Evolutionary conservation across 345 rosid genomes (phyloP), one percentile per base, ranked within the genome.

Genomic region (Theobroma cacao): DNA sequence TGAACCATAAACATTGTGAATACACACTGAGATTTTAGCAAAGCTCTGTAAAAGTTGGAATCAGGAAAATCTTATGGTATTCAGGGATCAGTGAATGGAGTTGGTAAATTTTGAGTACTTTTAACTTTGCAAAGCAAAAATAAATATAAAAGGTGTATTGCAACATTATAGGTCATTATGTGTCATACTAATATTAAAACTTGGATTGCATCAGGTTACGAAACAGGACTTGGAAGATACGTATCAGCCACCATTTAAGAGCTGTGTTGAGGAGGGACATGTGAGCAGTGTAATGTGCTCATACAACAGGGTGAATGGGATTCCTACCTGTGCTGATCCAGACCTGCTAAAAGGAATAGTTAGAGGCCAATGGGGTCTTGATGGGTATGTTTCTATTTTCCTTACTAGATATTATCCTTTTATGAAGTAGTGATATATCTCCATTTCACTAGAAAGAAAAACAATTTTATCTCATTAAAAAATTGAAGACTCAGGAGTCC

Each of bases 281-380:
- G 80, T 77, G 33, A 77, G 80, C 75, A 77, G 80, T 77, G 80
- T 77, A 22, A 77, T 77, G 80, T 77, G 80, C 24, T 77, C 80
- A 26, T 77, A 67, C 74, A 77, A 77, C 28, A 55, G 80, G 26
- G 80, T 77, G 22, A 77, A 77, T 55, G 80, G 80, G 18, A 31
- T 77, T 60, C 80, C 80, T 28, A 77, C 80, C 17, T 77, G 80
- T 53, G 80, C 80, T 17, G 74, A 77, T 77, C 80, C 80, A 0
- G 80, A 77, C 40, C 40, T 77, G 34, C 79, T 77, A 18, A n/a
- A 77, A 67, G 80, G 88, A 40, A 84, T 56, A 53, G 40, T 77
- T 55, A 67, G 80, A 68, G 80, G 75, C 52, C 80, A 77, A 40
- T 77, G 75, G 80, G 80, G 80, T 20, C 80, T 77, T 67, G 75